These are phyloP conservation scores for Pharus latifolius DNA, from an alignment of 176 grass and related monocot species.

Conservation along the genomic window DNA sequence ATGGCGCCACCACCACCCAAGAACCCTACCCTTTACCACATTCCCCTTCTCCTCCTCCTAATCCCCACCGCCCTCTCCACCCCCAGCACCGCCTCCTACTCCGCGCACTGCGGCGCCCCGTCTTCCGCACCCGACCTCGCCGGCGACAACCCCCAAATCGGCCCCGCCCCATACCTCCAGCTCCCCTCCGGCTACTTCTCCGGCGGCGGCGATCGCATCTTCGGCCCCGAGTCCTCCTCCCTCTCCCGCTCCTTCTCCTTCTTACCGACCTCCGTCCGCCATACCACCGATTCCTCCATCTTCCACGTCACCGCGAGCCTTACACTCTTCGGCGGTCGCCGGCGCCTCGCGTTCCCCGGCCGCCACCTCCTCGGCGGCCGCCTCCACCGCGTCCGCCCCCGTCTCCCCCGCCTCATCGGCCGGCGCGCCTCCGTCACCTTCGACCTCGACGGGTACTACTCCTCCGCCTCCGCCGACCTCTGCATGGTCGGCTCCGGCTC, in stretches of 20 bases:
- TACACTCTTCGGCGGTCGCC: conserved; percentile 25
- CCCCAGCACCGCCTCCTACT: conserved; percentile 11
- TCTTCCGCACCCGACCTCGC: conserved; percentile 11
- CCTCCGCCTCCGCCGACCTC: conserved; percentile 36
- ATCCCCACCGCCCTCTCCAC: conserved; percentile 1
- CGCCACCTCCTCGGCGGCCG: conserved; percentile 4
- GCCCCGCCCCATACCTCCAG: background rate
- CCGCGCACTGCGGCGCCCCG: conserved; percentile 34
- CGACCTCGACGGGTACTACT: conserved; percentile 68
- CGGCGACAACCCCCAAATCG: background rate
- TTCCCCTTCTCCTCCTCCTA: background rate
- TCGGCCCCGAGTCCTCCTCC: conserved; percentile 21
- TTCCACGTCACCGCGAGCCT: conserved; percentile 56
- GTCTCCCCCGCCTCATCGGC: conserved; percentile 21
- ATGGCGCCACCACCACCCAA: conserved; percentile 24
- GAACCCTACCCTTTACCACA: background rate
- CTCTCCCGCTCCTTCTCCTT: conserved; percentile 38
- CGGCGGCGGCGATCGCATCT: conserved; percentile 23
- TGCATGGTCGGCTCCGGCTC: conserved; percentile 73
- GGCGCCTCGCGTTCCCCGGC: no score
- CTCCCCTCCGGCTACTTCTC: conserved; percentile 60
- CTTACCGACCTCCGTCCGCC: conserved; percentile 27
- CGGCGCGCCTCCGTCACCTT: conserved; percentile 30
- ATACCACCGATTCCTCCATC: conserved; percentile 26
- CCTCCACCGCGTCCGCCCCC: conserved; percentile 22